A percentile compares a stretch with the other conserved stretches of the same genome.
Conservation (phyloP, 2,329 filamentous ascomycete genomes). For the Aspergillus thermomutatus region DNA sequence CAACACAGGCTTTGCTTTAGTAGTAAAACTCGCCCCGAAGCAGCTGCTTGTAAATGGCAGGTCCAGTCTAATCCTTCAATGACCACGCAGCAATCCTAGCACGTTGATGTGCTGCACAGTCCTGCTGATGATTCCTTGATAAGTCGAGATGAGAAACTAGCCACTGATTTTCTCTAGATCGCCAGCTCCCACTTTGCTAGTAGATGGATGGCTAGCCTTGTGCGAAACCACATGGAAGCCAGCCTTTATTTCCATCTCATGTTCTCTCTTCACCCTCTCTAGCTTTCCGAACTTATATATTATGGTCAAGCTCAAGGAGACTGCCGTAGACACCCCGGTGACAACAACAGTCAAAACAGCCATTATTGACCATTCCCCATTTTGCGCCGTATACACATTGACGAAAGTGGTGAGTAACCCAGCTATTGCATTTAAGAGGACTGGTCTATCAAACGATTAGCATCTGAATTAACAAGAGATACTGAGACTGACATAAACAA, state of each 20-base stretch:
- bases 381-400: constrained; percentile 49
- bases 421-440: constrained; percentile 47
- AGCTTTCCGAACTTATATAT: constrained; percentile 39
- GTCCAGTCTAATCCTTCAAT: too few relatives aligned
- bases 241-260: constrained; percentile 29
- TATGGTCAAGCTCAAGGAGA: constrained; percentile 24
- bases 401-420: constrained; percentile 51
- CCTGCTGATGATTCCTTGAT: too few relatives aligned
- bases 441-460: constrained; percentile 21
- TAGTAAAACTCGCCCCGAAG: too few relatives aligned
- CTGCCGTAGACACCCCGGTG: constrained; percentile 21
- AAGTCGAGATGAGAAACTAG: not conserved
- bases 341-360: constrained; percentile 39
- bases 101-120: too few relatives aligned
- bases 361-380: constrained; percentile 45
- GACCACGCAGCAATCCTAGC: too few relatives aligned
- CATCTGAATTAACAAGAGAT: not conserved
- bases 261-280: constrained; percentile 27
- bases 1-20: too few relatives aligned
- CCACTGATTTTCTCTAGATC: not conserved
- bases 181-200: not conserved
- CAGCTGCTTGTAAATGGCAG: too few relatives aligned
- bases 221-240: constrained; percentile 5
- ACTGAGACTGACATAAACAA: constrained; percentile 43
- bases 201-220: not conserved